Percentiles rank a stretch among this genome's conserved stretches.
Evolutionary conservation across 176 grass and related monocot species (phyloP).

Genomic region (Carex pumila): DNA sequence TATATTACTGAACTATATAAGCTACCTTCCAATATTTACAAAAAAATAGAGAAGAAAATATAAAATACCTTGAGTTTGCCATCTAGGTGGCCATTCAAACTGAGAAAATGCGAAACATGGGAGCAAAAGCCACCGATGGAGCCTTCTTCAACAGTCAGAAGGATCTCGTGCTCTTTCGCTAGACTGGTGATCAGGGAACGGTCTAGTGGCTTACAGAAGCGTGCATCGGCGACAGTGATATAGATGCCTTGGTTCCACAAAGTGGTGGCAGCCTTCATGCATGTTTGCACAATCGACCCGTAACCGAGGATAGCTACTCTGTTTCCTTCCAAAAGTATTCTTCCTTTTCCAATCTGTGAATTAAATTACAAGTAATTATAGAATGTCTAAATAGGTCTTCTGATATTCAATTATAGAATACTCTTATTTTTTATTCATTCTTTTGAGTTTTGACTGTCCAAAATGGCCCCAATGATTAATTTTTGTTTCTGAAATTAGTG

Average conservation of each 20-base stretch:
- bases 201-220: slow-evolving; percentile 95
- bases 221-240: slow-evolving; percentile 63
- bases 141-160: slow-evolving; percentile 81
- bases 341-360: slow-evolving; percentile 56
- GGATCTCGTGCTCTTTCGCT: slow-evolving; percentile 64
- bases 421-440: background rate
- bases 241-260: slow-evolving; percentile 56
- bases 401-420: background rate
- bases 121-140: slow-evolving; percentile 82
- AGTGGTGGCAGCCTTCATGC: slow-evolving; percentile 54
- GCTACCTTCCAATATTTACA: background rate
- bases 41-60: background rate
- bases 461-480: background rate
- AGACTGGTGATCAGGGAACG: slow-evolving; percentile 46
- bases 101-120: slow-evolving; percentile 72
- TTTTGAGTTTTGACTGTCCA: background rate
- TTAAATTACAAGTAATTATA: background rate
- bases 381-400: background rate
- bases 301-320: slow-evolving; percentile 78
- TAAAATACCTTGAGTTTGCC: slow-evolving; percentile 56
- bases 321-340: slow-evolving; percentile 57
- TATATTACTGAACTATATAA: background rate
- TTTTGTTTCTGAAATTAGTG: too few relatives aligned
- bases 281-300: slow-evolving; percentile 74
- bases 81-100: slow-evolving; percentile 69